phyloP scores from a whole-genome alignment of 768 basidiomycete species.

The Mycena alexandri region DNA sequence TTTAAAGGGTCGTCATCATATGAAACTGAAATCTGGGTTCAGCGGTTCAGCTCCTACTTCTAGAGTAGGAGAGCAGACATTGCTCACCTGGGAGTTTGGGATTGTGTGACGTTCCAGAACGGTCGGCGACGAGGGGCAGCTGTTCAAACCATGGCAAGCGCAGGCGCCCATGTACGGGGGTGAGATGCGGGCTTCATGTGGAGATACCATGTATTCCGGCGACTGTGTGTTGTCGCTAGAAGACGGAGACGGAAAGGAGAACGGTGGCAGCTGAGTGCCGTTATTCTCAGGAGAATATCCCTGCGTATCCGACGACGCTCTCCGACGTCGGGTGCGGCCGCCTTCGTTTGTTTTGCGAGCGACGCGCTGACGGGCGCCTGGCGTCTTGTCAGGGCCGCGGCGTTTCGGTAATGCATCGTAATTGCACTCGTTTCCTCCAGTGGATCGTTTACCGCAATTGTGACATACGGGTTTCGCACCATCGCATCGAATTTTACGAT shows the following conservation, averaged over 20 bases:
- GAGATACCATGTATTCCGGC: slow-evolving; percentile 33
- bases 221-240: slow-evolving; percentile 36
- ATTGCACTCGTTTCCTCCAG: slow-evolving; percentile 61
- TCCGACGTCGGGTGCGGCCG: slow-evolving; percentile 53
- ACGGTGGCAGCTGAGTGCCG: slow-evolving; percentile 23
- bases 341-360: slow-evolving; percentile 55
- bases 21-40: slow-evolving; percentile 35
- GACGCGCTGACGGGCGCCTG: slow-evolving; percentile 82
- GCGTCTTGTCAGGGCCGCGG: slow-evolving; percentile 82
- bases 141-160: slow-evolving; percentile 47
- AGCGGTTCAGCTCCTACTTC: slow-evolving; percentile 25
- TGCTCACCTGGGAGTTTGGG: slow-evolving; percentile 34
- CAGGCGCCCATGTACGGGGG: slow-evolving; percentile 32
- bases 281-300: slow-evolving; percentile 17
- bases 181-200: slow-evolving; percentile 15
- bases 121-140: slow-evolving; percentile 40
- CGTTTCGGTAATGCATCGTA: slow-evolving; percentile 83
- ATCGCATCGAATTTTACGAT: slow-evolving; percentile 85
- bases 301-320: slow-evolving; percentile 30
- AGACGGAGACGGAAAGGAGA: slow-evolving; percentile 37
- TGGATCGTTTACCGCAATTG: slow-evolving; percentile 72
- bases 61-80: neutral
- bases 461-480: slow-evolving; percentile 83
- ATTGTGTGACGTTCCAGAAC: slow-evolving; percentile 10
- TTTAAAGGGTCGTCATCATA: slow-evolving; percentile 25